Percentiles rank a stretch among this genome's conserved stretches.
Evolutionary conservation across 345 rosid genomes (phyloP).

Genomic region (Microthlaspi erraticum): DNA sequence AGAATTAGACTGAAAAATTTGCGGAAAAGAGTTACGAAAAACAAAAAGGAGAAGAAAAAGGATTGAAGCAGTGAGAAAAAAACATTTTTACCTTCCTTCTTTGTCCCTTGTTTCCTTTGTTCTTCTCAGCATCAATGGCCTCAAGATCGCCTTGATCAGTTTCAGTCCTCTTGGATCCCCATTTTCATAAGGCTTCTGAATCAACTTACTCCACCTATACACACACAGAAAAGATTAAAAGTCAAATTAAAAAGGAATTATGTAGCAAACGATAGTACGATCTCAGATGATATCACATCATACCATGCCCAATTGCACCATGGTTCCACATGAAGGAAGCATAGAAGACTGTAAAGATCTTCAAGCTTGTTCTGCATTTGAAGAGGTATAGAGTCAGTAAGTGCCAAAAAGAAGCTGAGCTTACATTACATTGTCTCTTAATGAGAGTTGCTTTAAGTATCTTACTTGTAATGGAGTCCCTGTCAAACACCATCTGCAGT

Average conservation of each 20-base stretch:
- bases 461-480: conserved; percentile 75
- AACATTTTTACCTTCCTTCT: conserved; percentile 57
- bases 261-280: not conserved
- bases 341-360: conserved; percentile 70
- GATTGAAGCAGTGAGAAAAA: not conserved
- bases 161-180: conserved; percentile 68
- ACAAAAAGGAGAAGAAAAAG: not conserved
- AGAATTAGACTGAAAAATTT: conserved; percentile 59
- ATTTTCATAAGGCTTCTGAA: conserved; percentile 69
- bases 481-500: conserved; percentile 78
- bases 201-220: conserved; percentile 67
- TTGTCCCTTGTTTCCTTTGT: conserved; percentile 71
- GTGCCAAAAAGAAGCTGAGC: conserved; percentile 11
- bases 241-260: not conserved
- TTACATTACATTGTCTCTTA: not conserved
- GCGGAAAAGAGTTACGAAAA: conserved; percentile 4
- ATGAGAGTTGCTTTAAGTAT: not conserved
- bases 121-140: conserved; percentile 74
- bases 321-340: conserved; percentile 77
- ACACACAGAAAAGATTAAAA: conserved; percentile 5
- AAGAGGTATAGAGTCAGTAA: conserved; percentile 10
- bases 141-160: conserved; percentile 63
- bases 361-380: conserved; percentile 63
- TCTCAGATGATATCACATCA: conserved; percentile 5
- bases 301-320: conserved; percentile 85